Base-by-base conservation (phyloP, 257 asterid genomes). In the Orobanche coerulescens region DNA sequence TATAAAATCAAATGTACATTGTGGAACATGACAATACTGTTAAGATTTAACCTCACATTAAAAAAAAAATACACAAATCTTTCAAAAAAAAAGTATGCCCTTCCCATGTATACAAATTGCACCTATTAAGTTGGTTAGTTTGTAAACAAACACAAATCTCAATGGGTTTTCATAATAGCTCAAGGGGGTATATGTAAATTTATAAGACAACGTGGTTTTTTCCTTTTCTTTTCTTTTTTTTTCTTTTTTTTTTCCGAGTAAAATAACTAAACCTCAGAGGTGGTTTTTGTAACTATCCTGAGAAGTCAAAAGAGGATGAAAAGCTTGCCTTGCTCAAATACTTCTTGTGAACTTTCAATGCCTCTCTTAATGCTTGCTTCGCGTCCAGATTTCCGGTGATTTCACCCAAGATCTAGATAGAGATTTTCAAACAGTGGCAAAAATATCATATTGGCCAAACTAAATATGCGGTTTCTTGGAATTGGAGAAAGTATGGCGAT, bases 321-420 rank as follows among this genome's bases (percentile, higher is more conserved):
- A n/a, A 68, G 63, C 82, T 78, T 76, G 67, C 95, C 94, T 90
- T 87, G 73, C 75, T 88, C 81, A 91, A 68, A 75, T 92, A 92
- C 77, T 92, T 92, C 78, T 79, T 84, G 77, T 92, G 96, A 65
- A 86, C 72, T 69, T 76, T 82, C 74, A 88, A 49, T 34, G 98
- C 98, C 73, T 74, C 86, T 46, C 82, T 76, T 31, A 88, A 66
- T 28, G 96, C 96, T 40, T 88, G 86, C 43, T 80, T 88, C 10
- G 95, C 98, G 75, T 92, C 96, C 85, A 92, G 51, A 70, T 80
- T 92, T 62, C 96, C 98, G 16, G 98, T 88, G 47, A 88, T 77
- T 65, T 84, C 96, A 18, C 96, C 89, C 87, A 92, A 68, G 58
- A 92, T 88, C 98, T 88, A 66, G 34, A 71, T 18, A 52, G 20